A percentile compares a stretch with the other conserved stretches of the same genome.
Conservation (phyloP, 2,329 filamentous ascomycete genomes). For the Epichloe gansuensis region DNA sequence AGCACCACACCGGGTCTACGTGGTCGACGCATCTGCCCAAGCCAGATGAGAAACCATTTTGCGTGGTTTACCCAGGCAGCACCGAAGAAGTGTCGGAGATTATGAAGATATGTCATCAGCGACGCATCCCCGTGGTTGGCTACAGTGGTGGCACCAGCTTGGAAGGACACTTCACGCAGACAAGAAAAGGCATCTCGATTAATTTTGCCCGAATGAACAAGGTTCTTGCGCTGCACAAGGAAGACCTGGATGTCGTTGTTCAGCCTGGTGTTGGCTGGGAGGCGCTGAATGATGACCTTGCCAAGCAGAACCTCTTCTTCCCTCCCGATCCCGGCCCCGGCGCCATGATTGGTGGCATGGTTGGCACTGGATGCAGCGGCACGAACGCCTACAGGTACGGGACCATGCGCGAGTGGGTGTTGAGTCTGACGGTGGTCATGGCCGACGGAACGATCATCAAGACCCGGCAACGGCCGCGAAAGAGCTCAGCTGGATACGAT, state of each 20-base stretch:
- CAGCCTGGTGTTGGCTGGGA: slow-evolving; percentile 84
- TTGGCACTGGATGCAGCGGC: slow-evolving; percentile 60
- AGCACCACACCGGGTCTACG: slow-evolving; percentile 45
- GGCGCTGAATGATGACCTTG: slow-evolving; percentile 65
- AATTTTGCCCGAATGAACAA: slow-evolving; percentile 81
- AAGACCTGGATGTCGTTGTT: slow-evolving; percentile 64
- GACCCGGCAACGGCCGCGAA: slow-evolving; percentile 76
- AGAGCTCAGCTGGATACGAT: slow-evolving; percentile 86
- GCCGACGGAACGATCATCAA: slow-evolving; percentile 85
- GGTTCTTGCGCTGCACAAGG: slow-evolving; percentile 64
- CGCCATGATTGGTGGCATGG: slow-evolving; percentile 85
- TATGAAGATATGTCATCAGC: slow-evolving; percentile 76
- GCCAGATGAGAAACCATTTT: slow-evolving; percentile 42
- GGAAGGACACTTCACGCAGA: slow-evolving; percentile 80
- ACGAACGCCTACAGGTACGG: slow-evolving; percentile 90
- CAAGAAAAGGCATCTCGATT: slow-evolving; percentile 70
- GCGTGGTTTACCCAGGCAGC: slow-evolving; percentile 62
- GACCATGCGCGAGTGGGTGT: slow-evolving; percentile 90
- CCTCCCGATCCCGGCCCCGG: slow-evolving; percentile 85
- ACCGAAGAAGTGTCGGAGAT: slow-evolving; percentile 79
- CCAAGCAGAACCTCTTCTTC: slow-evolving; percentile 70
- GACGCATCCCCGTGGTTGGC: slow-evolving; percentile 73
- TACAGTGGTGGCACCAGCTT: slow-evolving; percentile 83
- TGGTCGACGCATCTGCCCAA: slow-evolving; percentile 49
- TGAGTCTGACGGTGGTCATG: slow-evolving; percentile 75